Conservation (phyloP, 139 green algal genomes). For the Chlamydomonas sphaeroides region DNA sequence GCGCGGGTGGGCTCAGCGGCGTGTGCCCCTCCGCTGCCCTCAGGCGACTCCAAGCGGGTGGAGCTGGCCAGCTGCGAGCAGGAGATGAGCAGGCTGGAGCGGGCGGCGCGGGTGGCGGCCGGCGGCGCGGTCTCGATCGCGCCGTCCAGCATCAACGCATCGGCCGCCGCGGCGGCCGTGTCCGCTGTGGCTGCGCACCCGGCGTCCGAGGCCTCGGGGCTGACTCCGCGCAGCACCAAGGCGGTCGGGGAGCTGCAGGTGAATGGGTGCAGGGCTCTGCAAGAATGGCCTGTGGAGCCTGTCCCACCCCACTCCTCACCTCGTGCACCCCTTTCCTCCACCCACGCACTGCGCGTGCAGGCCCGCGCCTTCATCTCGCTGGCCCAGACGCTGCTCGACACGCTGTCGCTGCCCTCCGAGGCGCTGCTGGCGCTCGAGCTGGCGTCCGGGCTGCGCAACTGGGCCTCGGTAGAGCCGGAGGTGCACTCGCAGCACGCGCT, state of each 20-base stretch:
- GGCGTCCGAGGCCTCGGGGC: too few species aligned
- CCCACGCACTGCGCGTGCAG: not conserved
- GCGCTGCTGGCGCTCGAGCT: constrained; percentile 11
- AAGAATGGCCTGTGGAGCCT: too few species aligned
- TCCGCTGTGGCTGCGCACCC: not conserved
- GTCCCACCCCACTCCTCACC: too few species aligned
- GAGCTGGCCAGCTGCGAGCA: constrained; percentile 33
- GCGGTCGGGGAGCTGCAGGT: constrained; percentile 25
- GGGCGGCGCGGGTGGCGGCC: constrained; percentile 1
- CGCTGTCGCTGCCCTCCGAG: constrained; percentile 17
- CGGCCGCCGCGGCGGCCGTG: not conserved
- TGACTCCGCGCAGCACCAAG: too few species aligned
- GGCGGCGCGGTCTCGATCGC: not conserved
- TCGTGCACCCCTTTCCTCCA: too few species aligned
- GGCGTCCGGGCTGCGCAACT: constrained; percentile 21
- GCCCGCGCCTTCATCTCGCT: constrained; percentile 31
- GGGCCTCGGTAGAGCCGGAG: not conserved
- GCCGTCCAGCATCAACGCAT: not conserved
- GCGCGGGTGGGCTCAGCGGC: too few species aligned
- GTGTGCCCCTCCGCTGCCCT: too few species aligned
- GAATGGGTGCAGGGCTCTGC: too few species aligned
- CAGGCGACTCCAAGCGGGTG: constrained; percentile 16
- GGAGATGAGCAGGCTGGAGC: constrained; percentile 33
- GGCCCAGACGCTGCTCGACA: constrained; percentile 11
- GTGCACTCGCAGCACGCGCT: not conserved